Base-by-base conservation (phyloP, 768 basidiomycete genomes). In the Phylloporus sp. region DNA sequence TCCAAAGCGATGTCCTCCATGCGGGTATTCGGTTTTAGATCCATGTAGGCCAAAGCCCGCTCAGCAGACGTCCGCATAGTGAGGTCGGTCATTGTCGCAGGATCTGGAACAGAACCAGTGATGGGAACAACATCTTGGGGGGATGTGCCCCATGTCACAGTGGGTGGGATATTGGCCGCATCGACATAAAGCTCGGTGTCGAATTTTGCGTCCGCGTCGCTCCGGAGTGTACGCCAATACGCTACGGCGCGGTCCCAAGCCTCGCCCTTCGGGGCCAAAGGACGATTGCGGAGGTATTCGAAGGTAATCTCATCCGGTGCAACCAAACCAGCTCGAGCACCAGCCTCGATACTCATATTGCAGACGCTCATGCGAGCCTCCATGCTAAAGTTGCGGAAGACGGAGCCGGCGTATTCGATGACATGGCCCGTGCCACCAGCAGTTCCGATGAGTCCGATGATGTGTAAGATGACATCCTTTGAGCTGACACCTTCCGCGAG, bases 281-380 rank as follows among this genome's bases (percentile, higher is more conserved):
- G 90, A 37, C 90, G 82, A 39, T 82, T 78, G 46, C 78, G 79
- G 51, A 94, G 82, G 66, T 94, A 94, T 24, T 77, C 74, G 60
- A 93, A 91, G 10, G 91, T 94, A 49, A 83, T 71, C 22, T 92
- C 84, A 62, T 94, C 91, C 1, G 91, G 90, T 15, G 89, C 90
- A 47, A 94, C 78, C 90, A 94, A 91, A 42, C 90, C 90, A 10
- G 91, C 91, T 58, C 91, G 80, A 56, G 91, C 91, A 58, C 91
- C 91, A 46, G 84, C 91, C 66, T 94, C 91, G 60, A 94, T 93
- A 49, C 90, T 92, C 91, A 94, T 93, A 70, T 94, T 94, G 71
- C 90, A 92, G 52, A 83, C 82, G 58, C 84, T 87, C 86, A 87
- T 90, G 40, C 90, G 81, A 31, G 86, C 89, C 65, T 94, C 91